Conservation (phyloP, 192 early-diverging fungal genomes). For the Lunasporangiospora selenospora region DNA sequence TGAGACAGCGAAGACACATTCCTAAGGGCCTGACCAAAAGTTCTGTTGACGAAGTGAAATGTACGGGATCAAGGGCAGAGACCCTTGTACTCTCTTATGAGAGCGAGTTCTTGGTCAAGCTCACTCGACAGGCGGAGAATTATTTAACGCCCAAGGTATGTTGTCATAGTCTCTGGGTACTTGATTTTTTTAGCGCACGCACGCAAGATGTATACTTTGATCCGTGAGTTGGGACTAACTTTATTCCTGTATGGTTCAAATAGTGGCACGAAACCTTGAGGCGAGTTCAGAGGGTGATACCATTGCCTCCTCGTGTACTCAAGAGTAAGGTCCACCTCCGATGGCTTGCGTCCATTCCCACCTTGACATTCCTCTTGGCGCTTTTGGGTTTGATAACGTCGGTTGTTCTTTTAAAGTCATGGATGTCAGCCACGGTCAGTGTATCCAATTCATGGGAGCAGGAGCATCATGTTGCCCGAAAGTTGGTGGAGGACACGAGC, state of each 20-base stretch:
- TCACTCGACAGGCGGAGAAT: slow-evolving; percentile 12
- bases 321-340: slow-evolving; percentile 24
- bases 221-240: no score
- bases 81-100: slow-evolving; percentile 31
- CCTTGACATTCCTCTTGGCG: slow-evolving; percentile 21
- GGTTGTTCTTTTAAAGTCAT: neutral
- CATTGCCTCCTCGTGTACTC: slow-evolving; percentile 7
- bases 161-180: no score
- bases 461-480: neutral
- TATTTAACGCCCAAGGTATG: slow-evolving; percentile 29
- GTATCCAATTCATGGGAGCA: neutral
- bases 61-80: slow-evolving; percentile 11
- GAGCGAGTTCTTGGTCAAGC: slow-evolving; percentile 26
- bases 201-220: no score
- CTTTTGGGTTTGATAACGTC: slow-evolving; percentile 2
- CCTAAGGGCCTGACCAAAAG: slow-evolving; percentile 23
- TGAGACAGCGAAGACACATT: slow-evolving; percentile 18
- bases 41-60: slow-evolving; percentile 13
- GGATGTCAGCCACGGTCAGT: neutral
- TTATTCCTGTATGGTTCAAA: neutral
- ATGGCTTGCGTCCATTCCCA: slow-evolving; percentile 33
- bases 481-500: neutral
- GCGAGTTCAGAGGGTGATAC: neutral
- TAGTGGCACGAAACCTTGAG: slow-evolving; percentile 10
- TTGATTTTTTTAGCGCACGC: no score